Evolutionary conservation across 768 basidiomycete genomes (phyloP).

Genomic region (Russula earlei): DNA sequence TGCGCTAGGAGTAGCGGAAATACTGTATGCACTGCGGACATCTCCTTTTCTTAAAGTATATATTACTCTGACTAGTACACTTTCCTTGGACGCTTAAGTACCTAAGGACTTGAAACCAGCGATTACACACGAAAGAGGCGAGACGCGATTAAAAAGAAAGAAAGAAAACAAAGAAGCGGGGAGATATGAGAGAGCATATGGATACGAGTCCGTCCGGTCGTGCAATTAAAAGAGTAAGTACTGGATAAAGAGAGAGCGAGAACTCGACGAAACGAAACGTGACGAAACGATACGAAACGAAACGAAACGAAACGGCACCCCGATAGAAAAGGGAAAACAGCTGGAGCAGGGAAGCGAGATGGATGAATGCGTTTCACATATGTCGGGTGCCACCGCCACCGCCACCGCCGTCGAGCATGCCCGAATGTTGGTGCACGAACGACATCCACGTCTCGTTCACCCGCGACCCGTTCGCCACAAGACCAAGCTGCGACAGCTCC

Average conservation of each 20-base stretch:
- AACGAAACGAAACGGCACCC: neutral
- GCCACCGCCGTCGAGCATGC: slow-evolving; percentile 29
- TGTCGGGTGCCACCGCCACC: neutral
- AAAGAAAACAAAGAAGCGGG: no score
- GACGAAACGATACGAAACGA: neutral
- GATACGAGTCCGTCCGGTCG: neutral
- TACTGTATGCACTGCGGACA: neutral
- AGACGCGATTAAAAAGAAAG: no score
- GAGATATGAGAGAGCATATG: neutral
- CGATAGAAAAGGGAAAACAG: neutral
- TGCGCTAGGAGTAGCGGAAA: slow-evolving; percentile 7
- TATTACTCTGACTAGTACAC: neutral
- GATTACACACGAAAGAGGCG: neutral
- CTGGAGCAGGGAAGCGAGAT: neutral
- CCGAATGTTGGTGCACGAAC: slow-evolving; percentile 53
- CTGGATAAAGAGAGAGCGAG: neutral
- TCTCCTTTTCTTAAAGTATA: neutral
- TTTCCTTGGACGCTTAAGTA: neutral
- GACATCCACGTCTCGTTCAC: slow-evolving; percentile 51
- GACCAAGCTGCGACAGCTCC: slow-evolving; percentile 50
- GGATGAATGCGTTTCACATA: neutral
- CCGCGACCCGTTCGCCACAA: slow-evolving; percentile 41
- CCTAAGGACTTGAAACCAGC: neutral
- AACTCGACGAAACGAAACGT: no score
- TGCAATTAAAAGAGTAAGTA: neutral